Base-by-base conservation (phyloP, 2,329 filamentous ascomycete genomes). In the Aotearoamyces nothofagi region DNA sequence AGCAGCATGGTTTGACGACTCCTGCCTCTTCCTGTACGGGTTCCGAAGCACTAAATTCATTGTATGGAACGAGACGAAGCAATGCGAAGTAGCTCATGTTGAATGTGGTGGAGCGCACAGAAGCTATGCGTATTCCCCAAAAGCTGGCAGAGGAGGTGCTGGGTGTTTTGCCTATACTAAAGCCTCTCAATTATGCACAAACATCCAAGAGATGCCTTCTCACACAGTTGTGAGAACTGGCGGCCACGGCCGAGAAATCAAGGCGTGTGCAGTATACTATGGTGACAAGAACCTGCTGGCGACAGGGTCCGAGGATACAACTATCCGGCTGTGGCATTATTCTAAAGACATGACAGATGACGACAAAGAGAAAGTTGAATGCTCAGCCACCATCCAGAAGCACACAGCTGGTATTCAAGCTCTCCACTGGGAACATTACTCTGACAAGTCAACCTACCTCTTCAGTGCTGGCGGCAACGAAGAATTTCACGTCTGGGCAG, bases 391-490 rank as follows among this genome's bases (percentile, higher is more conserved):
- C 0, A 52, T 93, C 12, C 76, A 82, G 39, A 70, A 69, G 31
- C 90, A 98, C 47, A 77, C 72, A 2, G 77, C 83, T 0, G 90
- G 87, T 1, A 69, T 96, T 5, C 87, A 94, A 49, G 35, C 49
- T 19, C 38, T 51, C 6, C 66, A 66, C 34, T 96, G 83, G 81
- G 68, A 76, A 2, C 8, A 20, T 20, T 20, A 20, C n/a, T 15
- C 22, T 4, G 30, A 24, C 5, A n/a, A 10, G 3, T 33, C 39
- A 10, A 29, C 39, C 7, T 78, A 77, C 41, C 66, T 98, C 3
- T 79, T 96, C 48, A 93, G 81, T 39, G 86, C 82, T 43, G 83
- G 71, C 5, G 90, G 86, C 0, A 76, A 73, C 35, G 87, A 94
- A 49, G 87, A 98, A 51, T 78, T 96, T 38, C 87, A 77, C 42